Conservation (phyloP, 2,329 filamentous ascomycete genomes). For the Elsinoe perseae region DNA sequence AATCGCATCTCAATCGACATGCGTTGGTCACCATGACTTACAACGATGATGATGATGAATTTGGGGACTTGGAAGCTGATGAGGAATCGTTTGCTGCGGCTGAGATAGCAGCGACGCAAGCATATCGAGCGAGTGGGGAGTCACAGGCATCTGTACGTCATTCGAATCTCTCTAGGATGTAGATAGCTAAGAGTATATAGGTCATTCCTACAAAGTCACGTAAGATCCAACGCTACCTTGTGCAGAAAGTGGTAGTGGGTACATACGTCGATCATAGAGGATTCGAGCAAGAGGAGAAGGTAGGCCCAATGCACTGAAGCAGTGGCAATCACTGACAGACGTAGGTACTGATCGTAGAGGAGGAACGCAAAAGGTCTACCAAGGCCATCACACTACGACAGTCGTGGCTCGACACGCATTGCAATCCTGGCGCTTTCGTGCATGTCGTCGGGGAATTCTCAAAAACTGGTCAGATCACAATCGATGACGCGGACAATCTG, state of each 20-base stretch:
- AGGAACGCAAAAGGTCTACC: slow-evolving; percentile 59
- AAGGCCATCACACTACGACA: slow-evolving; percentile 70
- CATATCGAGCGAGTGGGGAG: slow-evolving; percentile 38
- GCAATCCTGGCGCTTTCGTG: slow-evolving; percentile 65
- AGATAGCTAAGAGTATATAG: slow-evolving; percentile 27
- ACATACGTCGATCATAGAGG: slow-evolving; percentile 59
- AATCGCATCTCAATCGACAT: no score
- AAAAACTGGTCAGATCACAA: slow-evolving; percentile 60
- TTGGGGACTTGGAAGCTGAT: slow-evolving; percentile 61
- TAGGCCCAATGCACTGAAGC: not conserved
- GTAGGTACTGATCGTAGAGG: slow-evolving; percentile 72
- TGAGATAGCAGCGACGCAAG: slow-evolving; percentile 66
- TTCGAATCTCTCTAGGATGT: slow-evolving; percentile 19
- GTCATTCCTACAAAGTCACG: slow-evolving; percentile 60
- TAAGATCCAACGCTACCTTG: slow-evolving; percentile 78
- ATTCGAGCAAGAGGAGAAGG: slow-evolving; percentile 32
- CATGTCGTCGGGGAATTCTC: slow-evolving; percentile 79
- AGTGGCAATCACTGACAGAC: not conserved
- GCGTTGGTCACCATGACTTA: slow-evolving; percentile 4
- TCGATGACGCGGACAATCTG: slow-evolving; percentile 76
- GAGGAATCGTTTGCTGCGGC: slow-evolving; percentile 61
- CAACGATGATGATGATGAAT: slow-evolving; percentile 56
- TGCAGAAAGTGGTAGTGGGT: slow-evolving; percentile 64
- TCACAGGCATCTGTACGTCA: slow-evolving; percentile 48
- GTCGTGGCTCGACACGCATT: slow-evolving; percentile 78